Base-by-base conservation (phyloP, 2,329 filamentous ascomycete genomes). In the Lasiodiplodia hormozganensis region DNA sequence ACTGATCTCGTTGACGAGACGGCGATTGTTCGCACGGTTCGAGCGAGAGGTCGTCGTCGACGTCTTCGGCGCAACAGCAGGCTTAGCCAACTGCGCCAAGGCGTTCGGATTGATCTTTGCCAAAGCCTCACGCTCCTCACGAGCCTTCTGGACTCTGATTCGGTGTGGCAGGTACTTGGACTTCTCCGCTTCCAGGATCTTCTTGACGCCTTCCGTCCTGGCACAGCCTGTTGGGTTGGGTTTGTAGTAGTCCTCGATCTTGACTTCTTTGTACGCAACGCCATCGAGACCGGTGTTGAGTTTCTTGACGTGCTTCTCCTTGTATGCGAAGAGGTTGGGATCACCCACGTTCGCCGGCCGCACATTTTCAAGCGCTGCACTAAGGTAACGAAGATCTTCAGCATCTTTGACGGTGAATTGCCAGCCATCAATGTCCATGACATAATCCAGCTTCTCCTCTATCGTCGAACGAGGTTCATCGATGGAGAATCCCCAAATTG, bases 81-180 rank as follows among this genome's bases (percentile, higher is more conserved):
- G 86, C 77, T 90, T 91, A 73, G 93, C 90, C 4, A 89, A 88
- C 31, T 91, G 90, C 4, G 89, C 86, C 11, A 87, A 87, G 6
- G 87, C 82, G 12, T 38, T 51, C 18, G 67, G 58, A 84, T 90
- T 83, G 82, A 88, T 82, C 86, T 91, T 76, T 80, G 89, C 88
- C 54, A 85, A 84, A n/a, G 90, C 90, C 79, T 97, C 91, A n/a
- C 94, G 91, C 79, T 96, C 94, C 79, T 97, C 94, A 64, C 94
- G 89, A 28, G 91, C 93, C 81, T 91, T 96, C 79, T 96, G 92
- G 23, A 99, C 93, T 76, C 96, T 97, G 82, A 99, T 96, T 72
- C 97, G 94, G 84, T 99, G 96, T 51, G 96, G 96, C 8, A 99
- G 86, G 77, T 99, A 99, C 77, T 97, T 97, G 34, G 94, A 97